Base-by-base conservation (phyloP, 495 filamentous ascomycete species). In the Aspergillus homomorphus region DNA sequence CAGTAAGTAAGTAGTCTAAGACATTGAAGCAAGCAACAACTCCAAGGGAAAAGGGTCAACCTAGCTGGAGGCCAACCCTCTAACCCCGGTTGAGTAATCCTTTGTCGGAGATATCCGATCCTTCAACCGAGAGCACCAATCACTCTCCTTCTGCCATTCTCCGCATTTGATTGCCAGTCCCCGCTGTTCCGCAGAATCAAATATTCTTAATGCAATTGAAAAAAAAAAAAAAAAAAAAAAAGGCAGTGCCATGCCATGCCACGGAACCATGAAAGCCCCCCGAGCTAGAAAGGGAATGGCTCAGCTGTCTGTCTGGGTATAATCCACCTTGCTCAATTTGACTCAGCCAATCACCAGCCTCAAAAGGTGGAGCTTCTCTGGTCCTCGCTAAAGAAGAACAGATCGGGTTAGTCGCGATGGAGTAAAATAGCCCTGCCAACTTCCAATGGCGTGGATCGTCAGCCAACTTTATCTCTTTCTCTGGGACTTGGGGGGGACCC, bases 161-260 rank as follows among this genome's bases (percentile, higher is more conserved):
- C 64, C 61, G 59, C 61, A 66, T 63, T 62, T 22, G 61, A 60
- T 44, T 30, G 26, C 26, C 26, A 30, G 26, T 30, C 15, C 6
- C 33, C 33, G 12, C 6, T 38, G 33, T 14, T 14, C 33, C 33
- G 26, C 33, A 2, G 6, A 50, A n/a, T n/a, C n/a, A n/a, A n/a
- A n/a, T n/a, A n/a, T n/a, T n/a, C n/a, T n/a, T n/a, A n/a, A n/a
- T n/a, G n/a, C n/a, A n/a, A n/a, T n/a, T n/a, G n/a, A n/a, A n/a
- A n/a, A n/a, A n/a, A n/a, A n/a, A n/a, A n/a, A n/a, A n/a, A n/a
- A n/a, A n/a, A n/a, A n/a, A n/a, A n/a, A n/a, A n/a, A n/a, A n/a
- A n/a, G n/a, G n/a, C n/a, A n/a, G n/a, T n/a, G n/a, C n/a, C n/a
- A n/a, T n/a, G n/a, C n/a, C n/a, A n/a, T n/a, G n/a, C n/a, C n/a